Conservation (phyloP, 768 basidiomycete genomes). For the Dictyophora rubrovolvata region DNA sequence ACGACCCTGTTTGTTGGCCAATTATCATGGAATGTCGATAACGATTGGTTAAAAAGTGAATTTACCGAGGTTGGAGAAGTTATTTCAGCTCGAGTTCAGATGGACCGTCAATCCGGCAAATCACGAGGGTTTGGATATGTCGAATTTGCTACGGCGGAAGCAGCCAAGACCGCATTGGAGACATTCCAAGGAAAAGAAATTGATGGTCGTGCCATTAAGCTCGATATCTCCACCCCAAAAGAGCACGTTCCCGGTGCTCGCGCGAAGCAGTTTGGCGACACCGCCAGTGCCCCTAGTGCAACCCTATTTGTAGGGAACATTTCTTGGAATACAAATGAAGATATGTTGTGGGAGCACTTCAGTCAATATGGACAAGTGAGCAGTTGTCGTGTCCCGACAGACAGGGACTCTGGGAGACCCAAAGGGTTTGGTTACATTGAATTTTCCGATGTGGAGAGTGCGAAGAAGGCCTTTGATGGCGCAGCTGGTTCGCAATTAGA, state of each 20-base stretch:
- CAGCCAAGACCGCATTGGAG: slow-evolving; percentile 69
- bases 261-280: slow-evolving; percentile 69
- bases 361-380: slow-evolving; percentile 78
- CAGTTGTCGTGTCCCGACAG: slow-evolving; percentile 83
- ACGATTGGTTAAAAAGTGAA: slow-evolving; percentile 87
- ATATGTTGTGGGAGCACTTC: slow-evolving; percentile 83
- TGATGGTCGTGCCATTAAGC: slow-evolving; percentile 80
- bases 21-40: slow-evolving; percentile 94
- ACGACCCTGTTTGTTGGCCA: slow-evolving; percentile 84
- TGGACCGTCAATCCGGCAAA: slow-evolving; percentile 70
- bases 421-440: slow-evolving; percentile 98
- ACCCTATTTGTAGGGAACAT: slow-evolving; percentile 90
- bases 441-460: slow-evolving; percentile 69
- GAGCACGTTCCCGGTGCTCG: slow-evolving; percentile 35
- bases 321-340: slow-evolving; percentile 70
- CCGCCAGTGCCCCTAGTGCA: slow-evolving; percentile 47
- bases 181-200: slow-evolving; percentile 78
- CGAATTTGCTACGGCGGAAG: slow-evolving; percentile 57
- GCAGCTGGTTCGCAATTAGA: slow-evolving; percentile 66
- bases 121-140: slow-evolving; percentile 84
- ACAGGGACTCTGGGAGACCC: slow-evolving; percentile 78
- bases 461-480: slow-evolving; percentile 70
- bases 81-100: slow-evolving; percentile 78
- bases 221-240: slow-evolving; percentile 66
- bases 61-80: slow-evolving; percentile 87